phyloP scores from a whole-genome alignment of 257 asterid species.

The Lycium ferocissimum region DNA sequence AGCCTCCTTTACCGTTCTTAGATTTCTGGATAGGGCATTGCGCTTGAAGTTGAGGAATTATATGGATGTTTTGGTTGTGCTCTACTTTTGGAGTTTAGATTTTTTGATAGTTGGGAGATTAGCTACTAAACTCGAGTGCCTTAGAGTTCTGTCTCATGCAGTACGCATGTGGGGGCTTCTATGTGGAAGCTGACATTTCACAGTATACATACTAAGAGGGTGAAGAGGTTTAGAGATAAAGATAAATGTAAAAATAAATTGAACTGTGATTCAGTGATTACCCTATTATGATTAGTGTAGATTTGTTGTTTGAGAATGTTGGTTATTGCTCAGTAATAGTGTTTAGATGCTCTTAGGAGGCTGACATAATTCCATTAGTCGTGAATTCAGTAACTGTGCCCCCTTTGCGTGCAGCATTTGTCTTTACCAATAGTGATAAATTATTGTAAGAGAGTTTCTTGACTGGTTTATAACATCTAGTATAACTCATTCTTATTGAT shows the following conservation, averaged over 20 bases:
- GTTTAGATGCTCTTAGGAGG: background rate
- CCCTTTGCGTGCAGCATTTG: background rate
- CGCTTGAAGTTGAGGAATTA: background rate
- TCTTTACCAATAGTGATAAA: background rate
- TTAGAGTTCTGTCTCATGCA: conserved; percentile 4
- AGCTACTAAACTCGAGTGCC: conserved; percentile 13
- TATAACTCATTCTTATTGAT: background rate
- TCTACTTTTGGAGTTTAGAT: background rate
- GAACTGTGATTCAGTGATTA: conserved; percentile 8
- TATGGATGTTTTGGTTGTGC: conserved; percentile 1
- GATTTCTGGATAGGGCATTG: background rate
- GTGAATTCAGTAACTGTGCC: background rate
- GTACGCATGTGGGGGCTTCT: background rate
- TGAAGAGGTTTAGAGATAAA: background rate
- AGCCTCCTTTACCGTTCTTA: conserved; percentile 2
- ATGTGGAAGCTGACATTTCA: conserved; percentile 12
- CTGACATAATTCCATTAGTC: background rate
- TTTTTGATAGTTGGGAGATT: background rate
- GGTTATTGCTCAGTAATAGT: background rate
- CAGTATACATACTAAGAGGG: background rate
- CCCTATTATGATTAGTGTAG: background rate
- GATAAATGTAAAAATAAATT: background rate
- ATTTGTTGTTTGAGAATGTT: background rate
- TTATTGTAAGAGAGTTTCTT: background rate
- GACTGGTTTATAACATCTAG: background rate